Evolutionary conservation across 169 alveolate genomes (phyloP), one percentile per base, ranked within the genome.

Genomic region (Theileria luwenshuni): DNA sequence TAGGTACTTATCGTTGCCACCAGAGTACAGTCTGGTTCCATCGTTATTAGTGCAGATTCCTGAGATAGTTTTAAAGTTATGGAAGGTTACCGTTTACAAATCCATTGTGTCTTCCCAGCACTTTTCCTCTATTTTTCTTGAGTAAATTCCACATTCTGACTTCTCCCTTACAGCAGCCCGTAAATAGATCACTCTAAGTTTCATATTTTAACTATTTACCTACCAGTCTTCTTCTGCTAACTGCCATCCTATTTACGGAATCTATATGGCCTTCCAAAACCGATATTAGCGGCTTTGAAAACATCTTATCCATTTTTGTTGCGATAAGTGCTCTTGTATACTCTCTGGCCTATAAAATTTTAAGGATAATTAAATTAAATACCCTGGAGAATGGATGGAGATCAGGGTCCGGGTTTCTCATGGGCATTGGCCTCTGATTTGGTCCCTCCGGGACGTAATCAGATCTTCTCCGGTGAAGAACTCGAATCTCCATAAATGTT

Each of bases 121-220:
- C 79, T 76, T 76, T 74, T 62, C 93, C 83, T 61, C 97, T 90
- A 72, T 86, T 90, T 81, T 95, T 83, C 48, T 90, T 80, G 0
- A 95, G 90, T 56, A 97, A 65, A 85, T 97, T 96, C 99, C 99
- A 98, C 62, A 93, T 80, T 73, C 93, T 90, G 28, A 98, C 77
- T 80, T 95, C 98, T 27, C 99, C 99, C 77, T 96, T 97, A 77
- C 95, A 94, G 54, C 98, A 90, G 5, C 99, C 99, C 45, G 98
- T 90, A 56, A 95, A 93, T 43, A 96, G 69, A 58, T 94, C 97
- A 62, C 74, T 58, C 86, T 81, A 64, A 7, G 5, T 10, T 7
- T 38, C 45, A 5, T 38, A 61, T 38, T 17, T 70, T 32, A 32
- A 45, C 17, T 62, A 47, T 38, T 38, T 10, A 38, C 45, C 10